Conservation (phyloP, 176 grass and related monocot species). For the Juncus effusus region DNA sequence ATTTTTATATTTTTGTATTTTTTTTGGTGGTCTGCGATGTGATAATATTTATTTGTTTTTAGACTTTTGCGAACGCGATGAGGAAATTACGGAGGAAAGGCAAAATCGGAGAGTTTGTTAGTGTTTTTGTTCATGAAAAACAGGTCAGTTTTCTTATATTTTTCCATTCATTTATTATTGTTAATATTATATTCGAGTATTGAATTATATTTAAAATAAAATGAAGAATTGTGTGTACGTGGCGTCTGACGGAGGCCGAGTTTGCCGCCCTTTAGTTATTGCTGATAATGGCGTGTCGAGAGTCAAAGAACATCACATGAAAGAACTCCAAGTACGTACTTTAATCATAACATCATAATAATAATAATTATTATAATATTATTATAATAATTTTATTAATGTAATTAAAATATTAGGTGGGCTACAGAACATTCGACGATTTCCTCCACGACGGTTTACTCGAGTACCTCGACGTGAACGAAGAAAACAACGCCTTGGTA, state of each 20-base stretch:
- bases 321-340: constrained; percentile 65
- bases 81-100: constrained; percentile 66
- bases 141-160: constrained; percentile 45
- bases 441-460: constrained; percentile 92
- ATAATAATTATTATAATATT: constrained; percentile 25
- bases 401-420: constrained; percentile 50
- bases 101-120: constrained; percentile 83
- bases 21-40: not conserved
- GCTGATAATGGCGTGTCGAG: constrained; percentile 88
- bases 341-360: constrained; percentile 5
- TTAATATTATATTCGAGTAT: too few relatives aligned
- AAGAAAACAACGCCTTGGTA: constrained; percentile 96
- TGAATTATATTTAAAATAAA: too few relatives aligned
- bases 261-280: constrained; percentile 95
- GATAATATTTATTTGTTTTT: constrained; percentile 26
- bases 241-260: constrained; percentile 90
- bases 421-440: constrained; percentile 83
- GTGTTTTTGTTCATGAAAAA: constrained; percentile 93
- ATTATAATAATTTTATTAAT: constrained; percentile 20
- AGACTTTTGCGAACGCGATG: constrained; percentile 84
- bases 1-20: not conserved
- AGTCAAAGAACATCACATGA: constrained; percentile 82
- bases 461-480: constrained; percentile 97
- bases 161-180: not conserved
- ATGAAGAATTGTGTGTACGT: constrained; percentile 81